Conservation (phyloP, 2,329 filamentous ascomycete genomes). For the Pezicula radicicola region DNA sequence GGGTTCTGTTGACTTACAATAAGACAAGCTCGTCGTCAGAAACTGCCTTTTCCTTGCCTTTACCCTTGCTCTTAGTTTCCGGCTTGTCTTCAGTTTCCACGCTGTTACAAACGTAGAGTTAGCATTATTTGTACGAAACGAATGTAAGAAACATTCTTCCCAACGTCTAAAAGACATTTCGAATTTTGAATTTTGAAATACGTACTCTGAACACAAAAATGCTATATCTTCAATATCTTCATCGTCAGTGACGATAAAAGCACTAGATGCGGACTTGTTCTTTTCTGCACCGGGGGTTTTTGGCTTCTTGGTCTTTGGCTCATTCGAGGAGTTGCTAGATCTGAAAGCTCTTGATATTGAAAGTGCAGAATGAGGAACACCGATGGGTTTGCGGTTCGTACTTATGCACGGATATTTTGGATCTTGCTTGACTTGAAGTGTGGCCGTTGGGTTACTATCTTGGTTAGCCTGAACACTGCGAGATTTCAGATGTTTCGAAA, state of each 20-base stretch:
- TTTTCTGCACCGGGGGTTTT: constrained; percentile 10
- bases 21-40: not conserved
- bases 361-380: constrained; percentile 24
- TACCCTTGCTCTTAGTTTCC: constrained; percentile 2
- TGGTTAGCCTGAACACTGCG: constrained; percentile 14
- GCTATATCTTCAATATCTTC: constrained; percentile 31
- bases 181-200: too few relatives aligned
- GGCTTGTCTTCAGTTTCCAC: constrained; percentile 14
- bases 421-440: constrained; percentile 27
- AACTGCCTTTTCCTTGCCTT: not conserved
- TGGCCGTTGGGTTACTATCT: constrained; percentile 33
- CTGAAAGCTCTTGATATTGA: constrained; percentile 24
- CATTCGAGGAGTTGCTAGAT: constrained; percentile 1
- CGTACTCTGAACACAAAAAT: constrained; percentile 34
- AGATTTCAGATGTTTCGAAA: not conserved
- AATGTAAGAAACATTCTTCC: too few relatives aligned
- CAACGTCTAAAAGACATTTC: too few relatives aligned
- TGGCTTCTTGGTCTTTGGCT: constrained; percentile 3
- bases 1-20: too few relatives aligned
- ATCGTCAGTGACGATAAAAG: constrained; percentile 18
- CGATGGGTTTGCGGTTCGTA: constrained; percentile 16
- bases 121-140: too few relatives aligned
- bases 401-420: constrained; percentile 23
- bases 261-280: constrained; percentile 4
- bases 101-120: too few relatives aligned